phyloP scores from a whole-genome alignment of 2,329 filamentous ascomycete species.

The Tolypocladium album region DNA sequence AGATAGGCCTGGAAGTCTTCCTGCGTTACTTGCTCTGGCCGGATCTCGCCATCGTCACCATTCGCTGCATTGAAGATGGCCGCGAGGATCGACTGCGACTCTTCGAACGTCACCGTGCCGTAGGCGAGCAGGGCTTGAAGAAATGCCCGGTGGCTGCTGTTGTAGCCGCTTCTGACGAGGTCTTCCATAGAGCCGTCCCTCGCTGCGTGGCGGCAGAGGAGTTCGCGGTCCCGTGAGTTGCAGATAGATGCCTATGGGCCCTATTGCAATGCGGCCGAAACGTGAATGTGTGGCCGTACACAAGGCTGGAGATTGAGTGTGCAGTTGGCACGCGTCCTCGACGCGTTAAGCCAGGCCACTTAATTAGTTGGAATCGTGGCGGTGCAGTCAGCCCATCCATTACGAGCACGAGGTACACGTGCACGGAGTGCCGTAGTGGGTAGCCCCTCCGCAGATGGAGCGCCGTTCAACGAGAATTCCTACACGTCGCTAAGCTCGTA shows the following conservation, averaged over 20 bases:
- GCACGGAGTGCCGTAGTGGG: not conserved
- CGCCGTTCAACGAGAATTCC: too few species aligned
- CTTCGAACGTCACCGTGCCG: slow-evolving; percentile 63
- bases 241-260: not conserved
- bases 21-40: slow-evolving; percentile 53
- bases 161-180: slow-evolving; percentile 26
- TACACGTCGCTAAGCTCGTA: too few species aligned
- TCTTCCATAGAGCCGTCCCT: slow-evolving; percentile 11
- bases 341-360: not conserved
- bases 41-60: slow-evolving; percentile 24
- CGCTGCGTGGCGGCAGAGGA: not conserved
- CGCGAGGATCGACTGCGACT: slow-evolving; percentile 65
- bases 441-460: too few species aligned
- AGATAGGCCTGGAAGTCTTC: slow-evolving; percentile 61
- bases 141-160: slow-evolving; percentile 72
- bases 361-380: slow-evolving; percentile 2
- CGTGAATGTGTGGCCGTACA: not conserved
- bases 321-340: not conserved
- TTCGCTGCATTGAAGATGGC: slow-evolving; percentile 55
- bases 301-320: not conserved
- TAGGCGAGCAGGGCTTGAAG: slow-evolving; percentile 78
- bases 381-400: slow-evolving; percentile 1
- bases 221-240: not conserved
- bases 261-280: not conserved
- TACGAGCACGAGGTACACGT: too few species aligned